Percentiles rank a stretch among this genome's conserved stretches.
Evolutionary conservation across 2,329 filamentous ascomycete species (phyloP).

Genomic region (Xylaria sp.): DNA sequence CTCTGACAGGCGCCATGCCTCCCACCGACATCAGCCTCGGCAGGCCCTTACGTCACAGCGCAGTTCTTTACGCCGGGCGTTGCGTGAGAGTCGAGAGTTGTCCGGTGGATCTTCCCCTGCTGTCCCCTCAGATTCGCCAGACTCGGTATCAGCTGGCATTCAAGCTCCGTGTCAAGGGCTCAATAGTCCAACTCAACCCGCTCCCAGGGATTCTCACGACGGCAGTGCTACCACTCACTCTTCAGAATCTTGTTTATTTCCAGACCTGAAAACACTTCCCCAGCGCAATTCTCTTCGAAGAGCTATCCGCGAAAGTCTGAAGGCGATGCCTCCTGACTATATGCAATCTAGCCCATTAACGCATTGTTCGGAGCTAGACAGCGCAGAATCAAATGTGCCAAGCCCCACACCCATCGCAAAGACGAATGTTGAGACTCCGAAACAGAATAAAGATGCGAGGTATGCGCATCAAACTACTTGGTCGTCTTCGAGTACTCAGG

Average conservation of each 20-base stretch:
- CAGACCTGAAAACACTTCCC: background rate
- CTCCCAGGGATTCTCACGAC: background rate
- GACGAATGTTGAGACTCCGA: background rate
- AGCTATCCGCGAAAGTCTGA: slow-evolving; percentile 17
- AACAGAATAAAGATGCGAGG: background rate
- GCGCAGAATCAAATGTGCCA: background rate
- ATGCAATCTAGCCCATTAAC: background rate
- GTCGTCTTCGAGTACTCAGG: background rate
- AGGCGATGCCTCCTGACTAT: background rate
- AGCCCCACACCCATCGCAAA: background rate
- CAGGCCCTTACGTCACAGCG: slow-evolving; percentile 10
- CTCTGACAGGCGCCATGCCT: background rate
- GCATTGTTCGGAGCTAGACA: background rate
- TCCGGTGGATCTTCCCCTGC: background rate
- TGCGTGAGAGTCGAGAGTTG: slow-evolving; percentile 12
- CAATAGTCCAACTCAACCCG: background rate
- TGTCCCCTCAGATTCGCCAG: background rate
- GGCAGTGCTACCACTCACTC: background rate
- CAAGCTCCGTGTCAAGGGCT: background rate
- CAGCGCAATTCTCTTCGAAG: slow-evolving; percentile 20
- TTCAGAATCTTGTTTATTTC: background rate
- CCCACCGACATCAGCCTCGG: background rate
- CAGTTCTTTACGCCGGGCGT: slow-evolving; percentile 30
- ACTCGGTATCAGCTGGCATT: background rate
- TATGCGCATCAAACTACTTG: too few relatives aligned